Conservation (phyloP, 148 eudicot genomes). For the Vaccinium corymbosum region DNA sequence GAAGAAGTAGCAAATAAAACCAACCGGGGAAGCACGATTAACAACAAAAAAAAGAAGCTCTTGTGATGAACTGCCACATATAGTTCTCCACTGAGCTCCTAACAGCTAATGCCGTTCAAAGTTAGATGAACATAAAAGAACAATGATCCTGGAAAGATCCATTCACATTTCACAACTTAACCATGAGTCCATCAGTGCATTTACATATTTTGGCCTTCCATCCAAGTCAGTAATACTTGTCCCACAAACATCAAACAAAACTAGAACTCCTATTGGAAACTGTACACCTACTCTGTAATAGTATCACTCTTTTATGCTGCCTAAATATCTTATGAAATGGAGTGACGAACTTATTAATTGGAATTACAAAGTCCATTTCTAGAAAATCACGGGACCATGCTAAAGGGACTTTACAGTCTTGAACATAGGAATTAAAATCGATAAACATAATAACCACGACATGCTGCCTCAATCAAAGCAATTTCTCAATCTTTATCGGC, state of each 20-base stretch:
- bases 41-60: background rate
- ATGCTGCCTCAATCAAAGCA: slow-evolving; percentile 3
- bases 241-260: background rate
- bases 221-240: background rate
- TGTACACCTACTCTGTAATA: slow-evolving; percentile 5
- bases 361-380: background rate
- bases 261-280: background rate
- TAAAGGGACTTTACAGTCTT: background rate
- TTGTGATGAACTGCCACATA: background rate
- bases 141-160: no score
- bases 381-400: background rate
- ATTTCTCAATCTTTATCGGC: slow-evolving; percentile 1
- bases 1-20: background rate
- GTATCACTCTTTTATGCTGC: background rate
- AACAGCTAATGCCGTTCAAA: background rate
- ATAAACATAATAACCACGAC: background rate
- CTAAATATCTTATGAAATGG: background rate
- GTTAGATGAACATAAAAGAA: background rate
- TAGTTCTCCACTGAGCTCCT: background rate
- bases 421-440: background rate
- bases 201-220: background rate
- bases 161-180: background rate
- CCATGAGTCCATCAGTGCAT: background rate
- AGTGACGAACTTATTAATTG: background rate
- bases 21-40: background rate